These are phyloP conservation scores for Trypanosomatidae sp. DNA, from an alignment of 208 protist genomes.

Conservation along the genomic window DNA sequence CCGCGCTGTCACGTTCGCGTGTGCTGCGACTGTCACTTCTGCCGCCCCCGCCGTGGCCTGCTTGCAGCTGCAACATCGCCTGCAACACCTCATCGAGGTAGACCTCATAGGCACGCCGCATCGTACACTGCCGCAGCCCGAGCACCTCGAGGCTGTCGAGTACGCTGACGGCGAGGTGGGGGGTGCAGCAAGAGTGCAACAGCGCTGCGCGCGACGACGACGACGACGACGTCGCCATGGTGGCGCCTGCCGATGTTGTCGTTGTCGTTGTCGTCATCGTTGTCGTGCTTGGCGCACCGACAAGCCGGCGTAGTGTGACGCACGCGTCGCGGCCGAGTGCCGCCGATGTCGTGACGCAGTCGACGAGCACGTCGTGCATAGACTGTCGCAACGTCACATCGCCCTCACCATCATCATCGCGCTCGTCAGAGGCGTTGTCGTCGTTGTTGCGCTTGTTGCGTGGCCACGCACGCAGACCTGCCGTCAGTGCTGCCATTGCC, in stretches of 20 bases:
- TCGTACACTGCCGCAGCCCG: constrained; percentile 3
- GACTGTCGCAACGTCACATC: not conserved
- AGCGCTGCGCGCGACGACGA: constrained; percentile 10
- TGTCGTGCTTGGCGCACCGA: not conserved
- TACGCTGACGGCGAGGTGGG: constrained; percentile 15
- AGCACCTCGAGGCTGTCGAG: constrained; percentile 25
- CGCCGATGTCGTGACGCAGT: not conserved
- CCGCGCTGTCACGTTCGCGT: too few species aligned
- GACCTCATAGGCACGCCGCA: constrained; percentile 8
- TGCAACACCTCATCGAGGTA: constrained; percentile 5
- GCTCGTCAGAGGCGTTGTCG: too few species aligned
- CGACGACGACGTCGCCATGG: constrained; percentile 8
- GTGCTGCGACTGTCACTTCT: not conserved
- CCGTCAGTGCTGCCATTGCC: too few species aligned
- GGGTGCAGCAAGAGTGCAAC: constrained; percentile 28
- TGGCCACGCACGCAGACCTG: too few species aligned
- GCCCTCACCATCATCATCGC: not conserved
- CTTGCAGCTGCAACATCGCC: not conserved
- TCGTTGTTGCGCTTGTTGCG: too few species aligned
- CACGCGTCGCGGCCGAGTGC: not conserved
- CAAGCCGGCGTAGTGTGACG: not conserved
- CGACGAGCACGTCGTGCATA: not conserved
- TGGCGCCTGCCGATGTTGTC: not conserved
- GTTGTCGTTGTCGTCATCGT: not conserved
- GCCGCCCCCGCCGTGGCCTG: not conserved